Conservation (phyloP, 805 yeast species). For the Spathaspora arborariae region DNA sequence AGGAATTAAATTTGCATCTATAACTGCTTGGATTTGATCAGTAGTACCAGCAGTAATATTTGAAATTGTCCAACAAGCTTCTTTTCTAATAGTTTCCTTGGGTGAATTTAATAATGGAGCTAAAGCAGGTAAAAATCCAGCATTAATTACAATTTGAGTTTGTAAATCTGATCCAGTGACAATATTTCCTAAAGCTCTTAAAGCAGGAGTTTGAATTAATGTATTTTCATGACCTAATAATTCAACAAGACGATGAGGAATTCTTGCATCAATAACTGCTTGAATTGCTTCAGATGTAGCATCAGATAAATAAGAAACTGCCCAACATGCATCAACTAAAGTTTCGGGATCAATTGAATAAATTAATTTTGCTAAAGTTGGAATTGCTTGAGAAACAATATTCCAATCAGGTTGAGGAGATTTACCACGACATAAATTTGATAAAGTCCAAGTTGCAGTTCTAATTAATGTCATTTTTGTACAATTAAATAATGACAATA, state of each 20-base stretch:
- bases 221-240: slow-evolving; percentile 80
- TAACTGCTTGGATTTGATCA: slow-evolving; percentile 94
- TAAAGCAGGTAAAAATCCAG: slow-evolving; percentile 86
- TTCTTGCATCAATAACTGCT: slow-evolving; percentile 94
- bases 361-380: slow-evolving; percentile 86
- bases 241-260: slow-evolving; percentile 92
- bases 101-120: slow-evolving; percentile 75
- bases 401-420: slow-evolving; percentile 96
- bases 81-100: slow-evolving; percentile 91
- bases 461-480: slow-evolving; percentile 87
- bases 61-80: slow-evolving; percentile 98
- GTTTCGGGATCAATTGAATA: slow-evolving; percentile 92
- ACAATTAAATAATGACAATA: slow-evolving; percentile 70
- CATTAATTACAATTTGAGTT: slow-evolving; percentile 91
- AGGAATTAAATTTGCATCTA: slow-evolving; percentile 90
- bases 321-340: slow-evolving; percentile 97
- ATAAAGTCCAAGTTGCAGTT: slow-evolving; percentile 97
- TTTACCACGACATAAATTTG: slow-evolving; percentile 95
- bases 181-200: slow-evolving; percentile 96
- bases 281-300: slow-evolving; percentile 92
- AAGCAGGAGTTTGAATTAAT: slow-evolving; percentile 91
- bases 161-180: slow-evolving; percentile 96
- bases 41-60: slow-evolving; percentile 97
- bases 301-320: slow-evolving; percentile 89
- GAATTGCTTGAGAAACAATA: slow-evolving; percentile 80